phyloP scores from a whole-genome alignment of 1,139 yeast genomes.

The Yamadazyma triangularis region DNA sequence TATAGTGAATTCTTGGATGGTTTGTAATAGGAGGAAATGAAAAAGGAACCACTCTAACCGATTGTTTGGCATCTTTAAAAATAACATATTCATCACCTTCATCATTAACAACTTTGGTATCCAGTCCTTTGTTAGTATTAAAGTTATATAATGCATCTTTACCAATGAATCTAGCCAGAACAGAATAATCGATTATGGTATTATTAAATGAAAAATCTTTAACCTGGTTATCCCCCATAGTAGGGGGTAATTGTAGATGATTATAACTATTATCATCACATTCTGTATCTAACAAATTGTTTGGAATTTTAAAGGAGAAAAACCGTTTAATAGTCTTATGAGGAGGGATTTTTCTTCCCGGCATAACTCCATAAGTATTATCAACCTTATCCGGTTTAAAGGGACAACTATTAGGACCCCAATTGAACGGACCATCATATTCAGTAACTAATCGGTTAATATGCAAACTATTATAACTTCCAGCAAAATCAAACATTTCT shows the following conservation, averaged over 20 bases:
- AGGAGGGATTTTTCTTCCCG: conserved; percentile 23
- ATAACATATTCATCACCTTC: conserved; percentile 40
- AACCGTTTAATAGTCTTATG: conserved; percentile 29
- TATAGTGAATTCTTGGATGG: conserved; percentile 10
- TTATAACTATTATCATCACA: conserved; percentile 30
- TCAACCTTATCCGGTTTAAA: conserved; percentile 16
- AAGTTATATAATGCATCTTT: conserved; percentile 25
- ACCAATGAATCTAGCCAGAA: conserved; percentile 38
- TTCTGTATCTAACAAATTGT: conserved; percentile 32
- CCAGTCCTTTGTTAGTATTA: conserved; percentile 11
- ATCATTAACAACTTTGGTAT: conserved; percentile 27
- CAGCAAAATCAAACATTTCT: conserved; percentile 40
- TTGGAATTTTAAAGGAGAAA: conserved; percentile 40
- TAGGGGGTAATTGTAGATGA: conserved; percentile 37
- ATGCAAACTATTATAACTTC: conserved; percentile 28
- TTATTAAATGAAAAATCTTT: conserved; percentile 22
- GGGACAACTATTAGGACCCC: conserved; percentile 13
- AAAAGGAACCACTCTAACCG: conserved; percentile 27
- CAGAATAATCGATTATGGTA: conserved; percentile 30
- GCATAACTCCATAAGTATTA: conserved; percentile 18
- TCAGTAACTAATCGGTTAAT: conserved; percentile 26
- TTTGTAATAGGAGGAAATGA: not conserved
- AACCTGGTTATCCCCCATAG: conserved; percentile 25
- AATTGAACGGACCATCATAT: conserved; percentile 8
- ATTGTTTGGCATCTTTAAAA: conserved; percentile 23